Conservation (phyloP, 257 asterid genomes). For the Ilex asprella region DNA sequence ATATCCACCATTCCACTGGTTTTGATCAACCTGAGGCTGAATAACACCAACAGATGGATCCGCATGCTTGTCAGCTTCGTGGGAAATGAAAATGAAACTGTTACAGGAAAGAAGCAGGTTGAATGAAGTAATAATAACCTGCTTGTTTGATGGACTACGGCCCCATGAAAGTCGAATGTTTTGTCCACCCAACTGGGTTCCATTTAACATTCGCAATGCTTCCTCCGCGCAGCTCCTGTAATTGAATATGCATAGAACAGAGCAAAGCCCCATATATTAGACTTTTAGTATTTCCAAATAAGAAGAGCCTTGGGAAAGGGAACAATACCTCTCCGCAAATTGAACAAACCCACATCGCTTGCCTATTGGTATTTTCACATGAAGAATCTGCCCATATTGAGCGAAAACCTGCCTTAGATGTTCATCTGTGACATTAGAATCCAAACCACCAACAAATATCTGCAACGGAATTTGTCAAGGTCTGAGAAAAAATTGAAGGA, state of each 20-base stretch:
- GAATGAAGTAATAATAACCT: constrained; percentile 30
- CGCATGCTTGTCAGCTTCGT: not conserved
- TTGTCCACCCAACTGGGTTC: constrained; percentile 77
- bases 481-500: not conserved
- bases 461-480: constrained; percentile 23
- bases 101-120: not conserved
- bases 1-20: constrained; percentile 35
- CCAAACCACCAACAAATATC: constrained; percentile 95
- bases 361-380: constrained; percentile 90
- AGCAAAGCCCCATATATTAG: constrained; percentile 1
- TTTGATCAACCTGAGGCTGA: constrained; percentile 37
- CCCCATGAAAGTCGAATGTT: constrained; percentile 97
- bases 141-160: constrained; percentile 85
- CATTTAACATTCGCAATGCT: constrained; percentile 64
- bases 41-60: not conserved
- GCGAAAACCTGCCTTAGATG: constrained; percentile 77
- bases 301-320: not conserved
- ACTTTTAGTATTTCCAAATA: not conserved
- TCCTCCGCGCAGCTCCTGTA: constrained; percentile 90
- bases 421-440: constrained; percentile 69
- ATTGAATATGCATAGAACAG: not conserved
- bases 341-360: constrained; percentile 98
- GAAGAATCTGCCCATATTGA: constrained; percentile 68
- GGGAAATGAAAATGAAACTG: constrained; percentile 1
- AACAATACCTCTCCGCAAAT: constrained; percentile 70